Conservation (phyloP, 140 eudicot genomes). For the Ambrosia hybrid region DNA sequence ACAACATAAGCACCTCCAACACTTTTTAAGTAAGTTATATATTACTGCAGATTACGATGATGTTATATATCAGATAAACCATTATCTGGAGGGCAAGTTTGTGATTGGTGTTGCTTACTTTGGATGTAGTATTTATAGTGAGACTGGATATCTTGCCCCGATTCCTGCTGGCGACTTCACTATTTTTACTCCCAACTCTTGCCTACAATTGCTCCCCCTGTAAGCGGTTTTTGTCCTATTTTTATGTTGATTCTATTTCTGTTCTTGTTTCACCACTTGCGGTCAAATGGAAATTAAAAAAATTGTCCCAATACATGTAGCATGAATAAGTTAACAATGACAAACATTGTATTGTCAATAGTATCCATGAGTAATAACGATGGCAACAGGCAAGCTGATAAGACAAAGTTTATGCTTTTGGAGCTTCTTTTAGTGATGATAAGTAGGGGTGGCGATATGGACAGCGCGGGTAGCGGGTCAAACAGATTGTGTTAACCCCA, state of each 20-base stretch:
- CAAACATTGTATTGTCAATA: neutral
- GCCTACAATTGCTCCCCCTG: conserved; percentile 82
- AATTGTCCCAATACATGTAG: conserved; percentile 27
- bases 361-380: neutral
- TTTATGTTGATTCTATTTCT: neutral
- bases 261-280: neutral
- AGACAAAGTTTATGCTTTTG: too few relatives aligned
- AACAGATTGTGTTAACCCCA: neutral
- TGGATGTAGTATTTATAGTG: conserved; percentile 45
- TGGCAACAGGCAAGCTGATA: neutral
- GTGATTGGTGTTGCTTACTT: conserved; percentile 60
- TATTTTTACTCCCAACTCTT: conserved; percentile 54
- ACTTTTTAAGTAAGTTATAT: neutral
- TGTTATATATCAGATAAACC: conserved; percentile 39
- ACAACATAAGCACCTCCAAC: neutral
- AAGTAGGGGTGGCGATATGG: neutral
- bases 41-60: neutral
- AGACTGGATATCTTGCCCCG: conserved; percentile 71
- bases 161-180: conserved; percentile 59
- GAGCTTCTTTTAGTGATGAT: neutral
- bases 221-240: conserved; percentile 37
- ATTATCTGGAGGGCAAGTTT: conserved; percentile 56
- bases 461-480: neutral
- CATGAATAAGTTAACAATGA: neutral
- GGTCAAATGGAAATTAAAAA: neutral